Evolutionary conservation across 345 rosid species (phyloP).

Genomic region (Cardamine resedifolia): DNA sequence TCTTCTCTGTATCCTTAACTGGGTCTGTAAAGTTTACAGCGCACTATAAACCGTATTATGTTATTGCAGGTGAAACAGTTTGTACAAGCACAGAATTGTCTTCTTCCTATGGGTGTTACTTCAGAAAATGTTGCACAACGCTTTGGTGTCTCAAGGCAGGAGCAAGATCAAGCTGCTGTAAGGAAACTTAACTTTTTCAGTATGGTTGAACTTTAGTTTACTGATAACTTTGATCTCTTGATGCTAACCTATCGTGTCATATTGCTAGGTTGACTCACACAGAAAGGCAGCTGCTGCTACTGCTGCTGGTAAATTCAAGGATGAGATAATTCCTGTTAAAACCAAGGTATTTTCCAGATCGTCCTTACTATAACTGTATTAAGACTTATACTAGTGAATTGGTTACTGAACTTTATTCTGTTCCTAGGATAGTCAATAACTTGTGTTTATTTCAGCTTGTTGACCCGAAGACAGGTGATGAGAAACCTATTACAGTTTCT

Average conservation of each 20-base stretch:
- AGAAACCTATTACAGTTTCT: constrained; percentile 70
- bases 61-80: constrained; percentile 62
- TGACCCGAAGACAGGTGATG: constrained; percentile 92
- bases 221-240: neutral
- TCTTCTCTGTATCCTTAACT: neutral
- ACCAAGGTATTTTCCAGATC: constrained; percentile 66
- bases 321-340: constrained; percentile 88
- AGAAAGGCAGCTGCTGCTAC: constrained; percentile 99
- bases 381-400: neutral
- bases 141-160: constrained; percentile 87
- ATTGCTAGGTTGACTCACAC: constrained; percentile 87
- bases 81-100: constrained; percentile 86
- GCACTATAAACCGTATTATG: neutral
- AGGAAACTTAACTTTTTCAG: constrained; percentile 37
- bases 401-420: constrained; percentile 4
- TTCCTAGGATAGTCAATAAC: constrained; percentile 14
- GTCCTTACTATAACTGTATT: neutral
- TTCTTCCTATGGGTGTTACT: constrained; percentile 98
- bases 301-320: constrained; percentile 87
- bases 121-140: constrained; percentile 97
- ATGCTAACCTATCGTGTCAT: constrained; percentile 9
- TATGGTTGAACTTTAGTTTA: constrained; percentile 4
- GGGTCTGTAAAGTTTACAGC: neutral
- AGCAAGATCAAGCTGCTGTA: constrained; percentile 99
- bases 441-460: constrained; percentile 59